Percentiles rank a stretch among this genome's conserved stretches.
Evolutionary conservation across 2,329 filamentous ascomycete species (phyloP).

Genomic region (Neobulgaria alba): DNA sequence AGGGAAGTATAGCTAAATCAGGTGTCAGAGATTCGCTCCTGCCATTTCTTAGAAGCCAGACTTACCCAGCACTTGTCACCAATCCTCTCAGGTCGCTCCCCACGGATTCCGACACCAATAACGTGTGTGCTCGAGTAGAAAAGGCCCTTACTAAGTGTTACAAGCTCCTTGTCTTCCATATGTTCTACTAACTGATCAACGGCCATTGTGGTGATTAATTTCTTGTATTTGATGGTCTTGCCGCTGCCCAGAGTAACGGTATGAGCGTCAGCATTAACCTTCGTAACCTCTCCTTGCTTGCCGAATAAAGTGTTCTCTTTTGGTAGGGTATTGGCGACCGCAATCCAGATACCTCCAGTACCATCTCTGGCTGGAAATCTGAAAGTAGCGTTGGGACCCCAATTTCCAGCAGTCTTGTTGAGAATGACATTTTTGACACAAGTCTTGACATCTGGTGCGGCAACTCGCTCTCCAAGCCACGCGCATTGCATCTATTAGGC

Average conservation of each 20-base stretch:
- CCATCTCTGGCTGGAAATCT: constrained; percentile 92
- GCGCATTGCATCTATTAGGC: constrained; percentile 82
- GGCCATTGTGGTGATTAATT: constrained; percentile 92
- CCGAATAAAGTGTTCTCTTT: constrained; percentile 89
- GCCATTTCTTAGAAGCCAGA: constrained; percentile 2
- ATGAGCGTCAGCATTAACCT: constrained; percentile 81
- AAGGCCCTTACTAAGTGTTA: constrained; percentile 76
- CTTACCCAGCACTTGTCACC: constrained; percentile 97
- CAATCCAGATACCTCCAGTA: constrained; percentile 98
- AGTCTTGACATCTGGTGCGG: constrained; percentile 88
- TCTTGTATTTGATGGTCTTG: constrained; percentile 81
- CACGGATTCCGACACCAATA: constrained; percentile 90
- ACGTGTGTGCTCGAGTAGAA: constrained; percentile 98
- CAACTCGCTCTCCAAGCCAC: constrained; percentile 98
- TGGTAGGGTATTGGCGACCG: constrained; percentile 86
- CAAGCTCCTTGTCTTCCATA: constrained; percentile 81
- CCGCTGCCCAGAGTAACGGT: constrained; percentile 75
- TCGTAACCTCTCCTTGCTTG: constrained; percentile 72
- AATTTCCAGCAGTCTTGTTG: constrained; percentile 91
- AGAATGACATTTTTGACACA: constrained; percentile 92
- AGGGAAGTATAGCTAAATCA: constrained; percentile 79
- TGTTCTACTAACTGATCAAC: constrained; percentile 80
- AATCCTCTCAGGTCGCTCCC: constrained; percentile 84
- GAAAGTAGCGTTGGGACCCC: constrained; percentile 98
- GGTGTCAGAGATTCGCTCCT: constrained; percentile 17